Percentiles rank a stretch among this genome's conserved stretches.
These are phyloP conservation scores for Aspergillus pseudoviridinutans DNA, from an alignment of 2,329 filamentous ascomycete genomes.

Conservation along the genomic window DNA sequence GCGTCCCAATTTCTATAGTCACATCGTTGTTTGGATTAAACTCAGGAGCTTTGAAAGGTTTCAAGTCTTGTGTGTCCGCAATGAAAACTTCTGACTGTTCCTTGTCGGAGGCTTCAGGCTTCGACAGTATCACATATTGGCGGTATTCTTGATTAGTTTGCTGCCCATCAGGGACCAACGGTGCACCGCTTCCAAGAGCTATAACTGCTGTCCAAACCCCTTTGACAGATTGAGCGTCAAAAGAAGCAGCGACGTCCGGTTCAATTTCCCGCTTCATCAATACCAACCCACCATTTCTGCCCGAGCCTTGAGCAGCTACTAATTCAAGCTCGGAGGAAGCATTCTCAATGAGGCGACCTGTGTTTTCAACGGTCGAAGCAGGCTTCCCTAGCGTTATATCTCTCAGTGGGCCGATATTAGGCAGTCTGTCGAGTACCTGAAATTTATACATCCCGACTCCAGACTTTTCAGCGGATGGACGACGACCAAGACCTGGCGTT, in stretches of 20 bases:
- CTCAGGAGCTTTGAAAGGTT: conserved; percentile 75
- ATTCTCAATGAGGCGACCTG: conserved; percentile 43
- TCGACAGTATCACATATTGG: conserved; percentile 78
- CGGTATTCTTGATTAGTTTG: conserved; percentile 54
- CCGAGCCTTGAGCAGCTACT: conserved; percentile 50
- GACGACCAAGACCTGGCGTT: conserved; percentile 12
- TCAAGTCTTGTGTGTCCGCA: conserved; percentile 68
- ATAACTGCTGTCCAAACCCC: conserved; percentile 75
- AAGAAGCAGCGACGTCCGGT: conserved; percentile 65
- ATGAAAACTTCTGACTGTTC: conserved; percentile 77
- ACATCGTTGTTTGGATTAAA: conserved; percentile 86
- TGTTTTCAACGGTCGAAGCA: conserved; percentile 44
- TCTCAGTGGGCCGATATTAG: conserved; percentile 75
- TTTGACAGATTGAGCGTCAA: conserved; percentile 68
- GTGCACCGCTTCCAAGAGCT: conserved; percentile 43
- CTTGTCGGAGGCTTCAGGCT: conserved; percentile 59
- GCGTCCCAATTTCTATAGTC: conserved; percentile 78
- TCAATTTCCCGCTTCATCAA: conserved; percentile 75
- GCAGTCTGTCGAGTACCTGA: conserved; percentile 69
- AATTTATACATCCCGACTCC: conserved; percentile 61
- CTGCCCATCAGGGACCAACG: conserved; percentile 48
- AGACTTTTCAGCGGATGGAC: conserved; percentile 17
- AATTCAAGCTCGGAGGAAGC: conserved; percentile 44
- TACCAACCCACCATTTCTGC: conserved; percentile 64
- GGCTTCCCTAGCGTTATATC: conserved; percentile 67